Evolutionary conservation across 768 basidiomycete species (phyloP).

Genomic region (Phylloporus arenicola): DNA sequence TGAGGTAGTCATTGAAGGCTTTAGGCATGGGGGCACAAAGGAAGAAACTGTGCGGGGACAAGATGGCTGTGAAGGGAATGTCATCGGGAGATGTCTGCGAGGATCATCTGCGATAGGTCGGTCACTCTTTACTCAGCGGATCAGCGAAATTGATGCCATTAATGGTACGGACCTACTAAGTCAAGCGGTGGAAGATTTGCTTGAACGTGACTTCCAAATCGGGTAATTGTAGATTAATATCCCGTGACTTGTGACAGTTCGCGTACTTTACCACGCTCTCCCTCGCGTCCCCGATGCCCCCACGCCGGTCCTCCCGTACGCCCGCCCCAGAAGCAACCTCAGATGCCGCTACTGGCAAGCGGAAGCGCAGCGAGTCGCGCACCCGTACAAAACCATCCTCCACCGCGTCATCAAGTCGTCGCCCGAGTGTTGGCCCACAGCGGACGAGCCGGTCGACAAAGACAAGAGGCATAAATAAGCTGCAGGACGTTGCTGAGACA

Average conservation of each 20-base stretch:
- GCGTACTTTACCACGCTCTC: constrained; percentile 6
- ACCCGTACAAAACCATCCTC: constrained; percentile 26
- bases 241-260: constrained; percentile 24
- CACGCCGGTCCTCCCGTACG: constrained; percentile 60
- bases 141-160: constrained; percentile 42
- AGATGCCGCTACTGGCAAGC: constrained; percentile 33
- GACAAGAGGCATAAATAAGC: constrained; percentile 23
- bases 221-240: neutral
- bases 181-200: neutral
- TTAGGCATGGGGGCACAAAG: constrained; percentile 10
- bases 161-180: constrained; percentile 41
- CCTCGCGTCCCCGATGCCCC: constrained; percentile 38
- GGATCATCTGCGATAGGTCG: constrained; percentile 29
- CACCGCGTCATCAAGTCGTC: constrained; percentile 29
- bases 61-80: neutral
- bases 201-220: neutral
- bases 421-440: constrained; percentile 4
- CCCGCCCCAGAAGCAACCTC: constrained; percentile 37
- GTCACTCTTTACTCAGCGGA: constrained; percentile 32
- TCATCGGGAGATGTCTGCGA: constrained; percentile 9
- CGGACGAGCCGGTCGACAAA: constrained; percentile 24
- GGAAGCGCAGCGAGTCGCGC: constrained; percentile 38
- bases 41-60: constrained; percentile 13
- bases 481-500: constrained; percentile 50
- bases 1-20: constrained; percentile 16